Conservation (phyloP, 2,329 filamentous ascomycete species). For the Lomentospora prolificans region DNA sequence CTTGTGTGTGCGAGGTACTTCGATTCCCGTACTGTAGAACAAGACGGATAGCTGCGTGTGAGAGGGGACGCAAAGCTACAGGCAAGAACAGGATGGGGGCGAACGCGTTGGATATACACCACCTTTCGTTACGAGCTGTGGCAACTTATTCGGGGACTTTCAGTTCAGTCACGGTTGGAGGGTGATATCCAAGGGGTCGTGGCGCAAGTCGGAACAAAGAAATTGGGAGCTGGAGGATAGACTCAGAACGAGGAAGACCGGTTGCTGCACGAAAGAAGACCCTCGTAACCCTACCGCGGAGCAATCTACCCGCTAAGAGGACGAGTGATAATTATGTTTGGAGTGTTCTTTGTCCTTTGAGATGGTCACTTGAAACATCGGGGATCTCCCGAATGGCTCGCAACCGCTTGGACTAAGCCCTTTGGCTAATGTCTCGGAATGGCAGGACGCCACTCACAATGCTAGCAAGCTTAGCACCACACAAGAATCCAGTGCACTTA, state of each 20-base stretch:
- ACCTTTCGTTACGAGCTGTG: not conserved
- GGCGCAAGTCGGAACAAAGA: not conserved
- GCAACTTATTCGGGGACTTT: not conserved
- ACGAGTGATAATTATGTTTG: not conserved
- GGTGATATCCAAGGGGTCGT: not conserved
- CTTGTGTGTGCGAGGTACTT: not conserved
- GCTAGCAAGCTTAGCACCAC: not conserved
- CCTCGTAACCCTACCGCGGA: not conserved
- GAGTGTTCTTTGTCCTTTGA: not conserved
- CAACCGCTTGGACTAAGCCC: not conserved
- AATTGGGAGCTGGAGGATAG: not conserved
- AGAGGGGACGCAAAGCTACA: not conserved
- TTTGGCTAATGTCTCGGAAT: constrained; percentile 2
- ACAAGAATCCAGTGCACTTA: not conserved
- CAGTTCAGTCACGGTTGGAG: not conserved
- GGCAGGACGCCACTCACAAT: not conserved
- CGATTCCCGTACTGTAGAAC: not conserved
- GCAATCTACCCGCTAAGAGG: not conserved
- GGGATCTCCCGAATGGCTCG: not conserved
- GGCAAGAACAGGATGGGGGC: not conserved
- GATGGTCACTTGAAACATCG: not conserved
- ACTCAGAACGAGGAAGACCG: too few species aligned
- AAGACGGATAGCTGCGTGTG: not conserved
- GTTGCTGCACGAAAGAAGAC: not conserved
- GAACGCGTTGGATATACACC: not conserved